Base-by-base conservation (phyloP, 2,329 filamentous ascomycete genomes). In the Ampelomyces quisqualis region DNA sequence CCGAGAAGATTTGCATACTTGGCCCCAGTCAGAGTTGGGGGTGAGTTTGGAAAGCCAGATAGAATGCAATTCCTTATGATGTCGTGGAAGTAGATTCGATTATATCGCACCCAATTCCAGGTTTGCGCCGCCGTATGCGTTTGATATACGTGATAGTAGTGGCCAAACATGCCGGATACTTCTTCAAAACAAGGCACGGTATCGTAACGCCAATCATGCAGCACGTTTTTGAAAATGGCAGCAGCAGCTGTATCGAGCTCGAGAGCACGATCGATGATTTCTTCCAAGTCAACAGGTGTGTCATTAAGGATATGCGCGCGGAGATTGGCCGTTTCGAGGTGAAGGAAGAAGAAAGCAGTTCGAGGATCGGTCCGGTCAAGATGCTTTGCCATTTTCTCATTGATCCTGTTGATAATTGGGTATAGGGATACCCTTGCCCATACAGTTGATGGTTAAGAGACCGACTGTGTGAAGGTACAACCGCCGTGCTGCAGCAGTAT, bases 71-170 rank as follows among this genome's bases (percentile, higher is more conserved):
- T 65, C 13, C 64, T 62, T 23, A 67, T 60, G 36, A 67, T 65
- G 37, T 65, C 62, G 40, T 67, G 53, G 15, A 67, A 46, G 34
- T 64, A 65, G 8, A 68, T 62, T 2, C 60, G 45, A 24, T 54
- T 64, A 38, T 61, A 65, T 1, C 63, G 57, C 2, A 64, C 51
- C 58, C 60, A 67, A 23, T 66, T 65, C 62, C 63, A 66, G 0
- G 57, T 62, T 35, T 64, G 58, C 2, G 63, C 56, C 2, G 58
- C 48, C 7, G 53, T 42, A 8, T 57, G 47, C 19, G 49, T 51
- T 1, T 56, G 47, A 34, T 67, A 68, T 13, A 67, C 46, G 32
- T 67, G 63, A 21, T 66, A 67, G 21, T 36, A 51, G n/a, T 48
- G 46, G 2, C 54, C 57, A 34, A 58, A 66, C 1, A 65, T 48